Evolutionary conservation across 805 yeast species (phyloP), one percentile per base, ranked within the genome.

Genomic region (Saturnispora zaruensis): DNA sequence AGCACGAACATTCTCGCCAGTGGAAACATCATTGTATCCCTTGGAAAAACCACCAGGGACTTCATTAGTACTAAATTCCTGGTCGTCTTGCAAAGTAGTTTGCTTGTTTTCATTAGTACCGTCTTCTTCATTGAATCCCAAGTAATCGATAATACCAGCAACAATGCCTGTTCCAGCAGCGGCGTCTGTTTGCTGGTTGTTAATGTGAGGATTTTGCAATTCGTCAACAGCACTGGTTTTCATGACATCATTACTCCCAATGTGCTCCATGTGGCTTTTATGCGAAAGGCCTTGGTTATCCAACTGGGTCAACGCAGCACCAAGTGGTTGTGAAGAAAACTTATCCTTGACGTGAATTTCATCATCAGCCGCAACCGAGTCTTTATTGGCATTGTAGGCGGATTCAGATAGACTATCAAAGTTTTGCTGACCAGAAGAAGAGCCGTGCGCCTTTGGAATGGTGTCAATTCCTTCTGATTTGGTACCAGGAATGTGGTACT

Each of bases 401-500:
- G 11, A 13, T 7, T 24, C 43, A n/a, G 18, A n/a, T 37, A 37
- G 20, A 5, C 16, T 40, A 5, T 6, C 28, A 18, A 14, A n/a
- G n/a, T 24, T 3, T 6, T 25, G 18, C 3, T 13, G 25, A 24
- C n/a, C 28, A 41, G 2, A 4, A 30, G 13, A 18, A 8, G 23
- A 7, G 13, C 23, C 24, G 38, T 34, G 38, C 2, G 5, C 11
- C 1, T 36, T 11, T 18, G 40, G 32, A 20, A 36, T 24, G n/a
- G 41, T 33, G 26, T 41, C 41, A 5, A 20, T 16, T 6, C 50
- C 50, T 14, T 41, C 41, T n/a, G 41, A 26, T 13, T 11, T 37
- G 18, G 50, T 47, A 4, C 50, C 50, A 20, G 50, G 50, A 32
- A 47, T 47, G 34, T 47, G 50, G 16, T 41, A 47, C 14, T 30